Evolutionary conservation across 2,329 filamentous ascomycete species (phyloP), one percentile per base, ranked within the genome.

Genomic region (Colletotrichum kahawae): DNA sequence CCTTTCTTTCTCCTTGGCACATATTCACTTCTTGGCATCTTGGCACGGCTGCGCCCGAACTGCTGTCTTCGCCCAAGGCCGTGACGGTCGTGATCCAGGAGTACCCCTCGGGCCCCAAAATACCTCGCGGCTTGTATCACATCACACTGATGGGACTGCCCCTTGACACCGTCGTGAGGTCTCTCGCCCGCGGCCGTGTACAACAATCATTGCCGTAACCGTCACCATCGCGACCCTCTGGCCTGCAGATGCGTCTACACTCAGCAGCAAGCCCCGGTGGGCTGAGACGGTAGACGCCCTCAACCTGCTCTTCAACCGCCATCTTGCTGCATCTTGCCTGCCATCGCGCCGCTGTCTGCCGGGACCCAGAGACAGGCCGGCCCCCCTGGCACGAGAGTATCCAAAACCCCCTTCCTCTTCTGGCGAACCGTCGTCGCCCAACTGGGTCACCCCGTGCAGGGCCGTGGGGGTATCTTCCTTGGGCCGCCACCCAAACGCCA

Each of bases 311-410:
- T 51, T 64, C 71, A 84, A 77, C 16, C 74, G 78, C 59, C 78
- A 80, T 78, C 79, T 81, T 74, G 81, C 81, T 73, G 31, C 43
- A 51, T 51, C 70, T 83, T 59, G 81, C 80, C 64, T 83, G 43
- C 43, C 43, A 51, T 51, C 43, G 43, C 43, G 70, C 81, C 82
- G 69, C 80, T 80, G 57, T 82, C 82, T 9, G 67, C 71, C 31
- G 38, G 43, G 60, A 63, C 29, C 67, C 67, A 38, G 72, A 67
- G 79, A 54, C 68, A 33, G 18, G 71, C 63, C 31, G 51, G 57
- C 33, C 71, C 38, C 29, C 29, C 16, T 34, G 31, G 33, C 57
- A 34, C 2, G 4, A n/a, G 56, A n/a, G 56, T 59, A 69, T 16
- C 56, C 63, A 67, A 21, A 56, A 72, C 21, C 57, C 63, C 62